Evolutionary conservation across 1,284 basidiomycete genomes (phyloP).

Genomic region (Cutaneotrichosporon daszewskae): DNA sequence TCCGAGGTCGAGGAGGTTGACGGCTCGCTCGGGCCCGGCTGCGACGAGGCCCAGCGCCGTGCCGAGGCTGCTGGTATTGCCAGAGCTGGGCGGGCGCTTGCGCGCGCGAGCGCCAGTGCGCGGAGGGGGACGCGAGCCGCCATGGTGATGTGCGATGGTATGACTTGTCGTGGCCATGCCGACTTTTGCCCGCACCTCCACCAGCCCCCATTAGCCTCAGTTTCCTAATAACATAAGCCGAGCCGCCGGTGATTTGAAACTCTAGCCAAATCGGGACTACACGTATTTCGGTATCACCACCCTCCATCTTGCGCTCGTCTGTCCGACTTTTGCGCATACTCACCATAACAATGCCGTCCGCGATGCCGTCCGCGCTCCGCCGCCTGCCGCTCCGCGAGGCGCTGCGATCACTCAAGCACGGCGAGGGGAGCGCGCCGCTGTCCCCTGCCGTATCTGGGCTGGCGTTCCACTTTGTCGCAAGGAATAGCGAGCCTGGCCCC

Average conservation of each 20-base stretch:
- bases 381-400: conserved; percentile 26
- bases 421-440: conserved; percentile 21
- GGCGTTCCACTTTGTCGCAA: conserved; percentile 25
- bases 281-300: not conserved
- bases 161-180: too few relatives aligned
- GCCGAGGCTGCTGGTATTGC: not conserved
- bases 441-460: conserved; percentile 22
- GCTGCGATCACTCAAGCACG: conserved; percentile 17
- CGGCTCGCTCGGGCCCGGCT: not conserved
- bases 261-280: too few relatives aligned
- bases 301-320: not conserved
- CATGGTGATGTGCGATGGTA: not conserved
- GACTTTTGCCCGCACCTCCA: too few relatives aligned
- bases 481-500: conserved; percentile 29
- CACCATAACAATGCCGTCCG: not conserved
- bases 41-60: not conserved
- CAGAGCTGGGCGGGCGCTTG: not conserved
- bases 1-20: not conserved
- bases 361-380: conserved; percentile 5
- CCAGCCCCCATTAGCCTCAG: too few relatives aligned
- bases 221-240: too few relatives aligned
- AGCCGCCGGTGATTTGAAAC: too few relatives aligned
- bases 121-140: not conserved
- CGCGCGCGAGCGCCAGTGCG: not conserved
- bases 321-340: not conserved